Evolutionary conservation across 345 rosid species (phyloP).

Genomic region (Eucalyptus erythrocorys): DNA sequence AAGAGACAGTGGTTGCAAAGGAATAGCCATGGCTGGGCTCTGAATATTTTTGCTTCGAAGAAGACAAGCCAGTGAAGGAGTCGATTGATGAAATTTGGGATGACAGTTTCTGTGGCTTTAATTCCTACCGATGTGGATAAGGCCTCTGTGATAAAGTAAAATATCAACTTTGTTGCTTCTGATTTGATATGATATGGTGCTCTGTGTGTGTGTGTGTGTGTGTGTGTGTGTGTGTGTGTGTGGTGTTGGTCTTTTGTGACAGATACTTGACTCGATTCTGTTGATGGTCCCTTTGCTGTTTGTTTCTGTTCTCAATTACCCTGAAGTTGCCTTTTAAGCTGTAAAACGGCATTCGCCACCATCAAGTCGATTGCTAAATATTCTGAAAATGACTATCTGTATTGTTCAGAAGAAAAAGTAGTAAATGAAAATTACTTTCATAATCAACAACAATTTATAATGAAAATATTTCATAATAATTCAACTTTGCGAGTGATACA

Average conservation of each 20-base stretch:
- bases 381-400: background rate
- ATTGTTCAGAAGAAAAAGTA: background rate
- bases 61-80: background rate
- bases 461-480: background rate
- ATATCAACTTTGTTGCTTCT: background rate
- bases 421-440: background rate
- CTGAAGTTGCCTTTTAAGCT: background rate
- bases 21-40: background rate
- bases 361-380: background rate
- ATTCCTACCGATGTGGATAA: background rate
- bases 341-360: background rate
- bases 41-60: background rate
- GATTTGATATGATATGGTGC: background rate
- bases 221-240: background rate
- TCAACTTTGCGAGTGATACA: rapidly evolving
- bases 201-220: background rate
- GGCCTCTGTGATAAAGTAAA: background rate
- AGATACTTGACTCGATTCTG: background rate
- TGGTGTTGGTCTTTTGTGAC: background rate
- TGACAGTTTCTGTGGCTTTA: background rate
- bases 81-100: background rate
- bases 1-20: conserved; percentile 9
- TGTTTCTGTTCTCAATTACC: background rate
- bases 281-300: background rate
- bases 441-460: background rate